Percentiles rank a stretch among this genome's conserved stretches.
Evolutionary conservation across 78 protist species (phyloP).

Genomic region (Dictyostelium firmibasis): DNA sequence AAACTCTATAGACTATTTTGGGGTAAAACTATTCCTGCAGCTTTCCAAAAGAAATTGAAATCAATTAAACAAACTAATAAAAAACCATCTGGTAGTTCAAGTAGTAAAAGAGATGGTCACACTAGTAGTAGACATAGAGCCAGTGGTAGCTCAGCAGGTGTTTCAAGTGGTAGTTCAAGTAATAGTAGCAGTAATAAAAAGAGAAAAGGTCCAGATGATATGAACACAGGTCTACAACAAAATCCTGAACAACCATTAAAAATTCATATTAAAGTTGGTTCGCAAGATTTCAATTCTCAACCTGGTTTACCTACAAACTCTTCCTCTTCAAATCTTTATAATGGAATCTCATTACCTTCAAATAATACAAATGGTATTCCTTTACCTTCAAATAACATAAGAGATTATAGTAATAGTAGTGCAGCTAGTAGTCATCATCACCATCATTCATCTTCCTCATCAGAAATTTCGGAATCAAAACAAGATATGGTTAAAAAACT

Average conservation of each 20-base stretch:
- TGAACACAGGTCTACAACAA: not conserved
- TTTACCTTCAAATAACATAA: not conserved
- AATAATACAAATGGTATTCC: not conserved
- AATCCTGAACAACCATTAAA: slow-evolving; percentile 38
- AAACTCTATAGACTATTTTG: slow-evolving; percentile 33
- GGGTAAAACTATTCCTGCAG: slow-evolving; percentile 32
- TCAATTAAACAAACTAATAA: not conserved
- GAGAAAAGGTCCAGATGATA: slow-evolving; percentile 23
- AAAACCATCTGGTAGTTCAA: slow-evolving; percentile 3
- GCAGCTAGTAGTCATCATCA: not conserved
- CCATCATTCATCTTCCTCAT: not conserved
- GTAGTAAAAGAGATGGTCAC: not conserved
- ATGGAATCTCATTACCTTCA: not conserved
- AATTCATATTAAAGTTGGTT: slow-evolving; percentile 36
- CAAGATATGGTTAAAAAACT: slow-evolving; percentile 2
- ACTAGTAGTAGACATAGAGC: not conserved
- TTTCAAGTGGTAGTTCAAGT: not conserved
- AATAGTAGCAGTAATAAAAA: not conserved
- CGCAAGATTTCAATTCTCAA: not conserved
- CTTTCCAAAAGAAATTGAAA: not conserved
- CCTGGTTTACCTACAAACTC: not conserved
- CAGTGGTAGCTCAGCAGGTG: no score
- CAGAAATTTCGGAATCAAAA: not conserved
- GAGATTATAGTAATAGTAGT: not conserved
- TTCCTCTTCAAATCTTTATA: not conserved